Base-by-base conservation (phyloP, 805 yeast genomes). In the Candida incommunis region DNA sequence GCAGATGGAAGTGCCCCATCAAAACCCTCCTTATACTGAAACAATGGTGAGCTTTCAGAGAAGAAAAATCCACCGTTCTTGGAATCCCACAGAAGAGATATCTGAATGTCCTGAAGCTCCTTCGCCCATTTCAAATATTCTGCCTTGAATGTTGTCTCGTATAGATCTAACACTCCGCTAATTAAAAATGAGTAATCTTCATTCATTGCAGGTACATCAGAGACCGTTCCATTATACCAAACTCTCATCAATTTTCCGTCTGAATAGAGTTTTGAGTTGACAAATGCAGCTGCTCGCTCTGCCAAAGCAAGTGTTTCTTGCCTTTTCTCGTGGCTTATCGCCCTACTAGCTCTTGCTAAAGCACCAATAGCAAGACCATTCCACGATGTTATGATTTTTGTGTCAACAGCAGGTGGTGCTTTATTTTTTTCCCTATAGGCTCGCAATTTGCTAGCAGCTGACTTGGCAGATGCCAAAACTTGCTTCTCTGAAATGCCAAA, bases 1-100 rank as follows among this genome's bases (percentile, higher is more conserved):
- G 66, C 51, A 23, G 63, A 56, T 1, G 69, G 69, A 48, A 61
- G 67, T 2, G 64, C 63, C 20, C 59, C 45, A 43, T 65, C 69
- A 34, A 58, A 59, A 15, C 59, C 62, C 42, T 50, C 46, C 51
- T 65, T 64, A 41, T 66, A 63, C n/a, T 66, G 51, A 50, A 60
- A 51, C 18, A 60, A 51, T 11, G 52, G 46, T 42, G 50, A 48
- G 15, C 50, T 51, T 20, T 47, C 54, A 11, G 53, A 43, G 7
- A 54, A 48, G 50, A 49, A 65, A 45, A 53, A 65, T 4, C 63
- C 67, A 3, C 64, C 62, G 15, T 56, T 48, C 13, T 54, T 50
- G 9, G 46, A 29, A 43, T 65, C 69, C 59, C 61, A 56, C 46
- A 66, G 64, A 37, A 49, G 48, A 25, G 37, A 40, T 25, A 53